Evolutionary conservation across 371 early-diverging fungal genomes (phyloP).

Genomic region (Cladochytrium tenue): DNA sequence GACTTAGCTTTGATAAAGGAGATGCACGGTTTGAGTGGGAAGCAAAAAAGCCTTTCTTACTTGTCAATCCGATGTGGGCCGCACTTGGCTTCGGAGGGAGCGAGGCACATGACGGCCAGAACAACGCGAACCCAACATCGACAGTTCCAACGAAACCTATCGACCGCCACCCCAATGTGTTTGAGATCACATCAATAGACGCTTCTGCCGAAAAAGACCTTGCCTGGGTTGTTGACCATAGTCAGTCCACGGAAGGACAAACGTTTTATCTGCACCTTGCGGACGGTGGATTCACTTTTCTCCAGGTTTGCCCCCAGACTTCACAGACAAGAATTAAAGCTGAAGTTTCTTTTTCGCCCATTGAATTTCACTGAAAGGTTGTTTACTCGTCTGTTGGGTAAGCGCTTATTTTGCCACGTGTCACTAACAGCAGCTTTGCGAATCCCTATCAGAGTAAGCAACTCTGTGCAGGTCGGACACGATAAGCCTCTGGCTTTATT

Average conservation of each 20-base stretch:
- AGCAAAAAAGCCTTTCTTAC: too few species aligned
- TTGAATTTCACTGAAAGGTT: neutral
- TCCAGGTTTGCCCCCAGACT: conserved; percentile 27
- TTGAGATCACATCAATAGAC: neutral
- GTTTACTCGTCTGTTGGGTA: conserved; percentile 14
- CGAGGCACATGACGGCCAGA: neutral
- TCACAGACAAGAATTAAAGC: neutral
- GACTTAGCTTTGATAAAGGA: too few species aligned
- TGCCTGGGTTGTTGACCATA: conserved; percentile 1
- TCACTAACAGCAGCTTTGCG: neutral
- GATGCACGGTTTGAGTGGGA: too few species aligned
- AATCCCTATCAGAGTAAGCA: neutral
- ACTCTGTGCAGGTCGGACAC: neutral
- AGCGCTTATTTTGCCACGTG: neutral
- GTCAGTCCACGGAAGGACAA: conserved; percentile 83
- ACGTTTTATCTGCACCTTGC: conserved; percentile 79
- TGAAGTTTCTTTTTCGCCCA: neutral
- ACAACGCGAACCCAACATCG: neutral
- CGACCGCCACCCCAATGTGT: neutral
- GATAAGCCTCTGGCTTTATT: neutral
- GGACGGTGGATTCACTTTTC: conserved; percentile 69
- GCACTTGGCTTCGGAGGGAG: neutral
- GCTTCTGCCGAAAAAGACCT: neutral
- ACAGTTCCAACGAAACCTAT: neutral
- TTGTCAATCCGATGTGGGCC: too few species aligned